Evolutionary conservation across 1,139 yeast species (phyloP), one percentile per base, ranked within the genome.

Genomic region (Protomyces arabidopsidicola): DNA sequence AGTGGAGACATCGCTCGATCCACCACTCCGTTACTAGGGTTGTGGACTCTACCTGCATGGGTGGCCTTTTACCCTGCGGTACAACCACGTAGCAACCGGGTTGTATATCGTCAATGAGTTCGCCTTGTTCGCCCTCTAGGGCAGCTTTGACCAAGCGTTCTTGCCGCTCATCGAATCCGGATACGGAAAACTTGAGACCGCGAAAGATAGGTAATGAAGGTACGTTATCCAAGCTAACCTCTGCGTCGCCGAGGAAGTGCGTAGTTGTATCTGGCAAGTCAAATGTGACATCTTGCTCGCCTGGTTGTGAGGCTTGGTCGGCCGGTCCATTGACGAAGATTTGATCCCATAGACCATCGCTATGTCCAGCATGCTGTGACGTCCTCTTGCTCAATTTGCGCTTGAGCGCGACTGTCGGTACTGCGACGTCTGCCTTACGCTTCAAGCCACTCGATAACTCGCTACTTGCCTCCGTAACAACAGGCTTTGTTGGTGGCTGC

Each of bases 21-120:
- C 63, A 60, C 48, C 36, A 54, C 16, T 60, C 63, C 2, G 63
- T 60, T 31, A 60, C 63, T n/a, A 53, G 22, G 4, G 45, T 53
- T 3, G 54, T 16, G 9, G 27, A 9, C 8, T 22, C 27, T 24
- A 6, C 36, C 20, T 22, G 50, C n/a, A 20, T 9, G 3, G 58
- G 58, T 22, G 63, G 58, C 22, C 6, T 6, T 5, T 50, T 45
- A 34, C 48, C 55, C 14, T 53, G 58, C 12, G 63, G 63, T 20
- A 53, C 58, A 12, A 53, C 53, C 35, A 16, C 10, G 18, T 27
- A 35, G 24, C n/a, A 56, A 9, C 38, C 63, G 12, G 12, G 27
- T 3, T 27, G 16, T 16, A 45, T 53, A 6, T 35, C 9, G 5
- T 42, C 48, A 3, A 24, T 22, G 2, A 53, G 2, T 6, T 22